Evolutionary conservation across 495 filamentous ascomycete genomes (phyloP).

Genomic region (Friedmanniomyces simplex): DNA sequence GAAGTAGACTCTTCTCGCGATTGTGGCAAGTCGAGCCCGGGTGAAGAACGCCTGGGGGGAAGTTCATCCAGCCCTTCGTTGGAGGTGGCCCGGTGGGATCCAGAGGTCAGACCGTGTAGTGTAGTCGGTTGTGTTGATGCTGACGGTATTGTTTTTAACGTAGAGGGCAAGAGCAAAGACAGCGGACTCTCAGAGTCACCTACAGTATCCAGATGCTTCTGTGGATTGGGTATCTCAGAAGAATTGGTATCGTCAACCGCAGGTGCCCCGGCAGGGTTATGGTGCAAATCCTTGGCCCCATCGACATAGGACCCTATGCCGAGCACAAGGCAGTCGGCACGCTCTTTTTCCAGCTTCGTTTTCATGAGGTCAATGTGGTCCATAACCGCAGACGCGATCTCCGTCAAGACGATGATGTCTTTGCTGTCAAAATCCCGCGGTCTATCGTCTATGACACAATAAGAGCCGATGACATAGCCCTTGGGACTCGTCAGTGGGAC

Average conservation of each 20-base stretch:
- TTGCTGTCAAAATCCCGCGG: neutral
- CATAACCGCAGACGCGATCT: constrained; percentile 1
- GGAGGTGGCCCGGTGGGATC: too few species aligned
- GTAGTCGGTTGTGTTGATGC: too few species aligned
- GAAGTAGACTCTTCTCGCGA: neutral
- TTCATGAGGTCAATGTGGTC: constrained; percentile 1
- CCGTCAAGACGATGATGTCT: neutral
- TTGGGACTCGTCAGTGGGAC: constrained; percentile 8
- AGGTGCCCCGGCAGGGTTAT: neutral
- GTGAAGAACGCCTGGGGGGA: neutral
- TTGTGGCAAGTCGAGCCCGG: neutral
- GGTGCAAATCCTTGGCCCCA: neutral
- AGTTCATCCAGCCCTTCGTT: too few species aligned
- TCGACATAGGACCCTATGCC: neutral
- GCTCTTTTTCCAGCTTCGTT: neutral
- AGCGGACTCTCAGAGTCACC: too few species aligned
- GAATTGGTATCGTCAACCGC: neutral
- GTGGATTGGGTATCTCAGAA: too few species aligned
- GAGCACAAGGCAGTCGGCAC: neutral
- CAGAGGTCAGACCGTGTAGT: too few species aligned
- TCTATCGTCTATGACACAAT: constrained; percentile 13
- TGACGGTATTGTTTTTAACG: too few species aligned
- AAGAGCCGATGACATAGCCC: constrained; percentile 11
- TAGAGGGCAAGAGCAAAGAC: too few species aligned
- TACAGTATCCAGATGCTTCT: too few species aligned